phyloP scores from a whole-genome alignment of 1,284 basidiomycete genomes.

The Ganoderma sp. region DNA sequence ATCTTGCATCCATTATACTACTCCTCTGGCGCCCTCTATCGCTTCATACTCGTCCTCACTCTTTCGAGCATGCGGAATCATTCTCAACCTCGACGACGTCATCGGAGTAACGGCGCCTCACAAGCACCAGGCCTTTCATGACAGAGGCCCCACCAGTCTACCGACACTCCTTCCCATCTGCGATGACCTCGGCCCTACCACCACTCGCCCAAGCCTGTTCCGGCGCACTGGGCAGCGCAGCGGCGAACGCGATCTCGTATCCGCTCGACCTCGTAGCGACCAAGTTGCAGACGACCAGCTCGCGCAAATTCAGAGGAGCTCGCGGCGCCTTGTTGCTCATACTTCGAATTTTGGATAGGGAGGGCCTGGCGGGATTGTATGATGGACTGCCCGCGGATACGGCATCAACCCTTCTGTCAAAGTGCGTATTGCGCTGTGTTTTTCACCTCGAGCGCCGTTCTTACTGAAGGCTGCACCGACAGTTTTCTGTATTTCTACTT shows the following conservation, averaged over 20 bases:
- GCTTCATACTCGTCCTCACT: no score
- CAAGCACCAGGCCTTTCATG: not conserved
- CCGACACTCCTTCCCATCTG: not conserved
- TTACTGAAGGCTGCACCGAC: not conserved
- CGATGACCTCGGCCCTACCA: constrained; percentile 61
- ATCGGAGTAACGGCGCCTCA: not conserved
- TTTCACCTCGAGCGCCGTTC: not conserved
- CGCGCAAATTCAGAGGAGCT: constrained; percentile 43
- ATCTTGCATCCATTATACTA: no score
- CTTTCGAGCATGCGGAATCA: not conserved
- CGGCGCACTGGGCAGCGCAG: constrained; percentile 58
- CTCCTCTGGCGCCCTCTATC: no score
- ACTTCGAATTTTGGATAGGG: constrained; percentile 43
- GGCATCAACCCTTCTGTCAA: constrained; percentile 57
- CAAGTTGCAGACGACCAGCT: constrained; percentile 44
- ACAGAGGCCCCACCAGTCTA: constrained; percentile 44
- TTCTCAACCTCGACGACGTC: not conserved
- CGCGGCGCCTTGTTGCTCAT: constrained; percentile 46
- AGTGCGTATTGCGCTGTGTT: constrained; percentile 43
- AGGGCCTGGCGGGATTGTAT: constrained; percentile 54
- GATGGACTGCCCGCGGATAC: constrained; percentile 58
- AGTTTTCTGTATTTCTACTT: constrained; percentile 52
- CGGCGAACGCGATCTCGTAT: constrained; percentile 57
- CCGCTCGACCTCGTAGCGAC: constrained; percentile 62
- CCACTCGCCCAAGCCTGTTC: constrained; percentile 62